Base-by-base conservation (phyloP, 768 basidiomycete genomes). In the Trametes cinnabarina region DNA sequence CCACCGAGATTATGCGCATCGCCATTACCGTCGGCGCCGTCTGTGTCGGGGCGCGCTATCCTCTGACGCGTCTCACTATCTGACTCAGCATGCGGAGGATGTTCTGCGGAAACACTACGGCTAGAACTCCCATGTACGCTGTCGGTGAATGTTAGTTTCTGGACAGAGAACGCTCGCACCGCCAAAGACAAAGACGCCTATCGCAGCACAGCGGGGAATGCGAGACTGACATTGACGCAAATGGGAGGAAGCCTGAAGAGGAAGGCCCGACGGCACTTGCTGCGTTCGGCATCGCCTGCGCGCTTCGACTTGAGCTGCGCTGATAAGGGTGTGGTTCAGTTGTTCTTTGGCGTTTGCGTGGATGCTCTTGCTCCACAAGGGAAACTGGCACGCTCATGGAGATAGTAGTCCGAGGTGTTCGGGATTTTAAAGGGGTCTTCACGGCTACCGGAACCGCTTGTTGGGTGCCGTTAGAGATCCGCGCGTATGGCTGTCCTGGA, bases 331-430 rank as follows among this genome's bases (percentile, higher is more conserved):
- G 32, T 42, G 19, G 32, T 34, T 49, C 48, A 41, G 46, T 25
- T 23, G 40, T 62, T 19, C 64, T 47, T 41, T 60, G 60, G 56
- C 64, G 64, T 35, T 65, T 65, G 42, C 64, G 55, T 3, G 61
- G 61, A n/a, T 55, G 55, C 20, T 39, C 32, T 32, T 17, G n/a
- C 43, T 44, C 62, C 48, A 15, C 37, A 28, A 44, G 19, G 15
- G 50, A 52, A 28, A 47, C 30, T n/a, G 34, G 19, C 17, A 26
- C 20, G 37, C 19, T 19, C 25, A 54, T 39, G 34, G 28, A 22
- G 22, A 3, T 14, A 15, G 15, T 37, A 28, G 26, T 55, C 46
- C 46, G 17, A 22, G 37, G 54, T 40, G 14, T 46, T 28, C 25
- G 54, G 22, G 35, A 47, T 39, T 26, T 35, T 39, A 15, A 15